These are phyloP conservation scores for Phytophthora aleatoria DNA, from an alignment of 352 stramenopile species.

Conservation along the genomic window DNA sequence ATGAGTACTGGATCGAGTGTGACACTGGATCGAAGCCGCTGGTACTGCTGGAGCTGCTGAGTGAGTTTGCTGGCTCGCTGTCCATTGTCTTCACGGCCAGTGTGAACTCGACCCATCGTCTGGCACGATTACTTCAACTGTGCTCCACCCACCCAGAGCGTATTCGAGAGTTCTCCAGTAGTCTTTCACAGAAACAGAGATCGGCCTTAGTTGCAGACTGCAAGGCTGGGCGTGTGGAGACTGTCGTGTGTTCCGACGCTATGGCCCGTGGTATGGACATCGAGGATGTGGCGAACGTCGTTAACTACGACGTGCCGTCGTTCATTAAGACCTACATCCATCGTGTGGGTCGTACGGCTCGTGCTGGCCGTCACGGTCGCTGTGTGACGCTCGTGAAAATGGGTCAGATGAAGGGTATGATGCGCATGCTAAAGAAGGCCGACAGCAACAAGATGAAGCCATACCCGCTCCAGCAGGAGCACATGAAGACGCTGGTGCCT, in stretches of 20 bases:
- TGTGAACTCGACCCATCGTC: conserved; percentile 95
- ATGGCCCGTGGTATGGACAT: conserved; percentile 96
- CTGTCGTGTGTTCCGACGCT: conserved; percentile 92
- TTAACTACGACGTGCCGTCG: conserved; percentile 95
- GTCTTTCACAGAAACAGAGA: conserved; percentile 80
- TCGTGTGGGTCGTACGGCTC: conserved; percentile 81
- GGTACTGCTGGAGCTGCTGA: conserved; percentile 93
- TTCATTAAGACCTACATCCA: conserved; percentile 94
- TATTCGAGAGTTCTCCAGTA: conserved; percentile 84
- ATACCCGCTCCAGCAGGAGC: conserved; percentile 64
- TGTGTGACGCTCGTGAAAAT: conserved; percentile 85
- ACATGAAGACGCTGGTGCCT: conserved; percentile 84
- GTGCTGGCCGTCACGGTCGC: conserved; percentile 76
- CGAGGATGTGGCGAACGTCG: conserved; percentile 88
- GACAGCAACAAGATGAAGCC: conserved; percentile 76
- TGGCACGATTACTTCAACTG: conserved; percentile 95
- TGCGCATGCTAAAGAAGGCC: conserved; percentile 86
- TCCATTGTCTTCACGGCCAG: conserved; percentile 97
- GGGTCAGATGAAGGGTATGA: conserved; percentile 80
- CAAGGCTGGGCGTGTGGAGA: conserved; percentile 64
- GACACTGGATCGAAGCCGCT: conserved; percentile 95
- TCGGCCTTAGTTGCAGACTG: conserved; percentile 79
- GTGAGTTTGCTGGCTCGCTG: conserved; percentile 71
- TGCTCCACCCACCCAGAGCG: conserved; percentile 56
- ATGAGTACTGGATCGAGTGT: conserved; percentile 93